These are phyloP conservation scores for Alternaria hordeiaustralica DNA, from an alignment of 2,329 filamentous ascomycete species.

Conservation along the genomic window DNA sequence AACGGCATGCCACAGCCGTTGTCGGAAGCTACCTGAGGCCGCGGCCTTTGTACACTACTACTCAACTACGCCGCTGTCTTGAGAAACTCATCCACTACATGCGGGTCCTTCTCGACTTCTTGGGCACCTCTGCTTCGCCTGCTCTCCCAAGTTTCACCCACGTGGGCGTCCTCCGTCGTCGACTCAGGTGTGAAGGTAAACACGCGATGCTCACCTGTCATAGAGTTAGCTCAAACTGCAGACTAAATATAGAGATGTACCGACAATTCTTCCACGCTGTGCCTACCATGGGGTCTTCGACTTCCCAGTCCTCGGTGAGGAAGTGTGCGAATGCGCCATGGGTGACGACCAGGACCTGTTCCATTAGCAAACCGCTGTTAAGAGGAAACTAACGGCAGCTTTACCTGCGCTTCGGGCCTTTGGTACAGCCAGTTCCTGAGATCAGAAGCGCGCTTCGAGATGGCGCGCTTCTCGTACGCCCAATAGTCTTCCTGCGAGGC, in stretches of 20 bases:
- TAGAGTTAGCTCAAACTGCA: neutral
- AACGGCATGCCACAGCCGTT: constrained; percentile 3
- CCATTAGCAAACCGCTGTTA: constrained; percentile 29
- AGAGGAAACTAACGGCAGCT: neutral
- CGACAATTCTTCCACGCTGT: constrained; percentile 44
- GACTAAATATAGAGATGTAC: constrained; percentile 1
- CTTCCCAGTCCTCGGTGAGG: constrained; percentile 77
- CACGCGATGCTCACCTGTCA: constrained; percentile 37
- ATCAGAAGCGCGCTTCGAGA: constrained; percentile 38
- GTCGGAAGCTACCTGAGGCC: neutral
- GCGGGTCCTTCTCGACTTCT: constrained; percentile 31
- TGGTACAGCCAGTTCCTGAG: constrained; percentile 37
- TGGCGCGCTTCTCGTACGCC: constrained; percentile 36
- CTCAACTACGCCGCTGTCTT: constrained; percentile 15
- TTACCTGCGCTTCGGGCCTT: constrained; percentile 36
- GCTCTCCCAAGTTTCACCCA: constrained; percentile 36
- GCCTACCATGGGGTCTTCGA: constrained; percentile 36
- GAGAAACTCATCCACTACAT: constrained; percentile 39
- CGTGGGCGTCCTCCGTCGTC: constrained; percentile 34
- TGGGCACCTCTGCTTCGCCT: constrained; percentile 22
- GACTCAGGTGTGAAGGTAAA: constrained; percentile 39
- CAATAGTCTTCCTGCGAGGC: constrained; percentile 36
- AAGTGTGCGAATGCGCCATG: constrained; percentile 88
- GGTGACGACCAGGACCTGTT: constrained; percentile 75
- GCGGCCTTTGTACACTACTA: neutral